Percentiles rank a stretch among this genome's conserved stretches.
Evolutionary conservation across 768 basidiomycete genomes (phyloP).

Genomic region (Daedalea quercina): DNA sequence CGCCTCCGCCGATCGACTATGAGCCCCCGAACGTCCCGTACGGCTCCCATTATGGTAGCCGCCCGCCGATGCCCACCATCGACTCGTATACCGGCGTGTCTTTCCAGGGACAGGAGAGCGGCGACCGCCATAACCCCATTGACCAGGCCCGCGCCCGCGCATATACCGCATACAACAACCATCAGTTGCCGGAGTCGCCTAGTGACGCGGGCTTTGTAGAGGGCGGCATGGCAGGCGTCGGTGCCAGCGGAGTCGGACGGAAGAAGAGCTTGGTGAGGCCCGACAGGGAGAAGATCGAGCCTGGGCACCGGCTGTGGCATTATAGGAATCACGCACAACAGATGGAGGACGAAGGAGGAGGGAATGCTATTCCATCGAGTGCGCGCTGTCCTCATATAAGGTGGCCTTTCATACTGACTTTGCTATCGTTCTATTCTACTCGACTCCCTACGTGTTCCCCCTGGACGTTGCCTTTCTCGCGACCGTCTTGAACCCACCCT

Average conservation of each 20-base stretch:
- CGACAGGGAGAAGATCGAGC: constrained; percentile 95
- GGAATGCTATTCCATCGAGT: constrained; percentile 81
- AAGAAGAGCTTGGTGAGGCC: constrained; percentile 92
- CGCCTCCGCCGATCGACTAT: constrained; percentile 14
- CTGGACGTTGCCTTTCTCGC: constrained; percentile 8
- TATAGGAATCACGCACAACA: constrained; percentile 84
- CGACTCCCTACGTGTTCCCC: neutral
- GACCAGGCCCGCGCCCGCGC: constrained; percentile 47
- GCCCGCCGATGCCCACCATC: constrained; percentile 8
- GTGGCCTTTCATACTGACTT: neutral
- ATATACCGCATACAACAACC: constrained; percentile 38
- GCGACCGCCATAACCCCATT: constrained; percentile 54
- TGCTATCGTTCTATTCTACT: too few relatives aligned
- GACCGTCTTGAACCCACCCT: neutral
- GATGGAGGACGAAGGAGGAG: constrained; percentile 61
- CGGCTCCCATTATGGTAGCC: neutral
- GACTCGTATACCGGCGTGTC: constrained; percentile 39
- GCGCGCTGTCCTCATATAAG: constrained; percentile 27
- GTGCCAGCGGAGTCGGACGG: constrained; percentile 41
- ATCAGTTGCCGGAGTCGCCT: constrained; percentile 29
- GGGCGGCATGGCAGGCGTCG: constrained; percentile 41
- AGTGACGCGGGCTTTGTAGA: constrained; percentile 28
- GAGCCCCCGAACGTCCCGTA: constrained; percentile 12
- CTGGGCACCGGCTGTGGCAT: constrained; percentile 89
- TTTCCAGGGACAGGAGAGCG: constrained; percentile 63